A percentile compares a stretch with the other conserved stretches of the same genome.
Evolutionary conservation across 2,329 filamentous ascomycete genomes (phyloP).

Genomic region (Phialophora chinensis): DNA sequence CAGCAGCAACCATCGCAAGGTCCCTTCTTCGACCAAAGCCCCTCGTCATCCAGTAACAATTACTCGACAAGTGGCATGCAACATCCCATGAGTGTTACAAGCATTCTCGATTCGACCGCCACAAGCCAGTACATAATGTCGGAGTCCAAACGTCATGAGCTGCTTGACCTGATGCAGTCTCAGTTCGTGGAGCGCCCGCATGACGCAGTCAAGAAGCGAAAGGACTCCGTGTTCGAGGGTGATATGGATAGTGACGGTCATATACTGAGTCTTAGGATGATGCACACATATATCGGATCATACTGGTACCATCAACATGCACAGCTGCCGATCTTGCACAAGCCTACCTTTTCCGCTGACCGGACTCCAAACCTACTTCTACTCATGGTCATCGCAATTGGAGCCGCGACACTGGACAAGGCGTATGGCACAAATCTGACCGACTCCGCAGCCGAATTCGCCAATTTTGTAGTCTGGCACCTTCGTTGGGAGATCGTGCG

Average conservation of each 20-base stretch:
- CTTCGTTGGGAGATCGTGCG: slow-evolving; percentile 96
- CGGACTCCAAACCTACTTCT: slow-evolving; percentile 83
- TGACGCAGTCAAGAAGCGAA: slow-evolving; percentile 73
- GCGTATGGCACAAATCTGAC: slow-evolving; percentile 75
- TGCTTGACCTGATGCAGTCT: slow-evolving; percentile 79
- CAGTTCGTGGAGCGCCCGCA: slow-evolving; percentile 83
- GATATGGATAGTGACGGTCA: slow-evolving; percentile 69
- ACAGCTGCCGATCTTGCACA: slow-evolving; percentile 91
- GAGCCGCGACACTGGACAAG: slow-evolving; percentile 86
- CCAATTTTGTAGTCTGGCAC: slow-evolving; percentile 90
- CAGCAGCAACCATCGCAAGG: slow-evolving; percentile 53
- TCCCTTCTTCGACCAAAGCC: slow-evolving; percentile 58
- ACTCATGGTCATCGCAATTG: slow-evolving; percentile 88
- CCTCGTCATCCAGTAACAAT: slow-evolving; percentile 40
- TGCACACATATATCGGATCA: slow-evolving; percentile 90
- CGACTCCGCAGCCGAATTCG: slow-evolving; percentile 77
- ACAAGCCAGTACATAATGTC: slow-evolving; percentile 81
- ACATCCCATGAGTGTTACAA: slow-evolving; percentile 89
- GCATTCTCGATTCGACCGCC: slow-evolving; percentile 74
- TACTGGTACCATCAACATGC: slow-evolving; percentile 97
- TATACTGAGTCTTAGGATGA: slow-evolving; percentile 84
- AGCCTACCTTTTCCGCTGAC: slow-evolving; percentile 89
- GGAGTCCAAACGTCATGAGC: slow-evolving; percentile 82
- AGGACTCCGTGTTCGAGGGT: slow-evolving; percentile 78
- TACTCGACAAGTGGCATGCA: slow-evolving; percentile 48